Percentiles rank a stretch among this genome's conserved stretches.
Conservation (phyloP, 352 stramenopile genomes). For the Phytophthora sp. region DNA sequence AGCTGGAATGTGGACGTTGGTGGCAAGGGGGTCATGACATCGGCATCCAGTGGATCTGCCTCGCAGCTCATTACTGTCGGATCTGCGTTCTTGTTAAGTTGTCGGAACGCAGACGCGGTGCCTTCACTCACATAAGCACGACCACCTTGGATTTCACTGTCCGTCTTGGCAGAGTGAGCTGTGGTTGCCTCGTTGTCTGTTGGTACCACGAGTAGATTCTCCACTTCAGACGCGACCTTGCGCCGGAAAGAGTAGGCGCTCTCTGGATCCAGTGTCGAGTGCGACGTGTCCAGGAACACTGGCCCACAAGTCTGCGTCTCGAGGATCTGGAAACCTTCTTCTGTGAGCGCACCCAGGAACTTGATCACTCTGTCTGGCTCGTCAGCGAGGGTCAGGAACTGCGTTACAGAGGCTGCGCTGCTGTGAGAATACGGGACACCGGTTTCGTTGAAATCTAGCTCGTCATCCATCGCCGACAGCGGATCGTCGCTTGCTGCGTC, state of each 20-base stretch:
- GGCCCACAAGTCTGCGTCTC: constrained; percentile 66
- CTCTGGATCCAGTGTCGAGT: constrained; percentile 69
- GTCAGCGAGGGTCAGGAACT: constrained; percentile 64
- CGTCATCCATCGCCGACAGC: constrained; percentile 37
- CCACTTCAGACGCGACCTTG: constrained; percentile 56
- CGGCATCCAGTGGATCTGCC: constrained; percentile 51
- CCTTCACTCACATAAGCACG: constrained; percentile 28
- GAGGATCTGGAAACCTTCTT: constrained; percentile 46
- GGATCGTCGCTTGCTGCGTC: constrained; percentile 34
- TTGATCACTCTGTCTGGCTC: constrained; percentile 52
- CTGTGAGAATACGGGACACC: constrained; percentile 29
- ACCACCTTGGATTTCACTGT: constrained; percentile 10
- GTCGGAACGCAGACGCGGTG: constrained; percentile 39
- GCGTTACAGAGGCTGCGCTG: constrained; percentile 18
- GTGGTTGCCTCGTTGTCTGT: constrained; percentile 41
- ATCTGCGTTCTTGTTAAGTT: constrained; percentile 44
- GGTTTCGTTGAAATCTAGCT: constrained; percentile 46
- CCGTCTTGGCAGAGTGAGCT: constrained; percentile 9
- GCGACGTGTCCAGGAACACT: constrained; percentile 68
- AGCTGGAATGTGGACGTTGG: constrained; percentile 66
- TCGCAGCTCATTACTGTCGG: constrained; percentile 35
- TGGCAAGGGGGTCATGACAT: constrained; percentile 40
- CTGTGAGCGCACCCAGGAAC: constrained; percentile 48
- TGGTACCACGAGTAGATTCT: constrained; percentile 44
- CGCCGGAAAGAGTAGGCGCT: constrained; percentile 56